These are phyloP conservation scores for Dendrothele bispora DNA, from an alignment of 768 basidiomycete species.

Conservation along the genomic window DNA sequence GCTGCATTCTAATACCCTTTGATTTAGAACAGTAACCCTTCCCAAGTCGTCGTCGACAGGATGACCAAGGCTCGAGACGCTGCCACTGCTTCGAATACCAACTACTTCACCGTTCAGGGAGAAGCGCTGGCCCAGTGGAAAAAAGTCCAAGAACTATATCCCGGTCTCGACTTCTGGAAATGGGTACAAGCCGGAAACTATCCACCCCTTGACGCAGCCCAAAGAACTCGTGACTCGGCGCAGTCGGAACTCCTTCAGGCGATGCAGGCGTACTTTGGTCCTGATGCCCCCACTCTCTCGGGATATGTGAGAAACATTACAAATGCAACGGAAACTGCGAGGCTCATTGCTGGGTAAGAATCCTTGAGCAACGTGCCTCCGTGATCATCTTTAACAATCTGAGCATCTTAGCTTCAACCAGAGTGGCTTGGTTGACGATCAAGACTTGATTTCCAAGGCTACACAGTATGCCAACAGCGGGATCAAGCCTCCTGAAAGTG, in stretches of 20 bases:
- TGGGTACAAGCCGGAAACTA: neutral
- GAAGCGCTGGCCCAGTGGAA: neutral
- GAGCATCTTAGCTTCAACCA: slow-evolving; percentile 2
- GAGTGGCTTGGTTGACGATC: neutral
- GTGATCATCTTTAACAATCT: neutral
- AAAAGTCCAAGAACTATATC: neutral
- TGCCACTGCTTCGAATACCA: neutral
- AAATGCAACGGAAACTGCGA: neutral
- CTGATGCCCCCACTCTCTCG: neutral
- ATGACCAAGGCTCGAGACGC: neutral
- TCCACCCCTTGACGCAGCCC: neutral
- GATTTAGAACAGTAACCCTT: neutral
- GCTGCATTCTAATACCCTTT: neutral
- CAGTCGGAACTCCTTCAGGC: neutral
- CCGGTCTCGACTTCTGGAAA: neutral
- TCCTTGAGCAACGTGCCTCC: neutral
- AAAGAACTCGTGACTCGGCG: neutral
- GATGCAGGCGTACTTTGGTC: slow-evolving; percentile 1
- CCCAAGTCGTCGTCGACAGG: neutral
- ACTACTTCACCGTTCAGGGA: neutral
- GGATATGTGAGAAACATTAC: neutral
- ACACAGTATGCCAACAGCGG: neutral
- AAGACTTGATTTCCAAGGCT: neutral
- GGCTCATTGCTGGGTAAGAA: neutral
- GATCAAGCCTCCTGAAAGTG: neutral